Evolutionary conservation across 2,329 filamentous ascomycete genomes (phyloP).

Genomic region (Phoma herbarum): DNA sequence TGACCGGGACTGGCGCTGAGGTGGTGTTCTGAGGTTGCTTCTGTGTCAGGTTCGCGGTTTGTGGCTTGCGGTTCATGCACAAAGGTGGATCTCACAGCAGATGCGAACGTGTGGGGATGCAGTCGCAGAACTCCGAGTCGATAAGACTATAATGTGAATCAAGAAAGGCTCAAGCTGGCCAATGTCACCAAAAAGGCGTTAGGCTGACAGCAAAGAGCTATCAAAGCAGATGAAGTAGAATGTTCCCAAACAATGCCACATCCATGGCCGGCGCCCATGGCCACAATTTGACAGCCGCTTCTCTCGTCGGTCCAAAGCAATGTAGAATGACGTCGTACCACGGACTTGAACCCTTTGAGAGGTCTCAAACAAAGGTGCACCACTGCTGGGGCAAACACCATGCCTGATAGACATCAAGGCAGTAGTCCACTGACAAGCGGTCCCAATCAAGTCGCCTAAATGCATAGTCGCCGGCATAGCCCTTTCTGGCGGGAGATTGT

Average conservation of each 20-base stretch:
- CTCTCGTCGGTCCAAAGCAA: constrained; percentile 7
- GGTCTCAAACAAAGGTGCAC: not conserved
- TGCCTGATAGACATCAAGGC: not conserved
- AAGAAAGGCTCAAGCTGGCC: constrained; percentile 4
- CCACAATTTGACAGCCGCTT: constrained; percentile 1
- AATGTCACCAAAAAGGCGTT: not conserved
- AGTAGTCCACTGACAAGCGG: not conserved
- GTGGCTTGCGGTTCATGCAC: constrained; percentile 4
- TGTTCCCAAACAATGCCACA: constrained; percentile 6
- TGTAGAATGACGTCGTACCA: constrained; percentile 3
- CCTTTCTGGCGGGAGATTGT: not conserved
- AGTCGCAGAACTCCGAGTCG: constrained; percentile 9
- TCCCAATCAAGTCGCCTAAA: not conserved
- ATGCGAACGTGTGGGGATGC: not conserved
- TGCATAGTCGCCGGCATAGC: not conserved
- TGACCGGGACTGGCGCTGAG: constrained; percentile 8
- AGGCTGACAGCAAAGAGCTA: not conserved
- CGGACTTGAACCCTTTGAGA: not conserved
- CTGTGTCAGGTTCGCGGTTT: not conserved
- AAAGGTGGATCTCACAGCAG: not conserved
- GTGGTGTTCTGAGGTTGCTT: constrained; percentile 11
- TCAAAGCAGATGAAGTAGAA: not conserved
- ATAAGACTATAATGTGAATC: constrained; percentile 13
- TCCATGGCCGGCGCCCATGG: not conserved
- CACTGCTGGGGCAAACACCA: not conserved